Base-by-base conservation (phyloP, 768 basidiomycete species). In the Stropharia rugosoannulata region DNA sequence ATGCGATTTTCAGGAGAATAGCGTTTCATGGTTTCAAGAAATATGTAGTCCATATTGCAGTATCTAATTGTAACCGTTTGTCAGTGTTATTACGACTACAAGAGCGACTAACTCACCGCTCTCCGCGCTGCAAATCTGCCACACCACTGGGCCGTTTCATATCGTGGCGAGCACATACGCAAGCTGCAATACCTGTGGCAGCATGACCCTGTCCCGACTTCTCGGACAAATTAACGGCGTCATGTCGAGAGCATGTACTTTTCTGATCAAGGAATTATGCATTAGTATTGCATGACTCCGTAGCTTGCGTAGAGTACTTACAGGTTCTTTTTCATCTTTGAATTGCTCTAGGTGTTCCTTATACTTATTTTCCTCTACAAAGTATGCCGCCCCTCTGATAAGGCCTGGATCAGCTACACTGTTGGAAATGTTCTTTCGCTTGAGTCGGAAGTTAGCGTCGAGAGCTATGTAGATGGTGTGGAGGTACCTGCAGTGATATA, bases 181-280 rank as follows among this genome's bases (percentile, higher is more conserved):
- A 47, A 15, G 45, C 25, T 9, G 19, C 45, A 29, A 68, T 55
- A 0, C 71, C 69, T 12, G 66, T 64, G 3, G 58, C 57, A 2
- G 63, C 59, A 25, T 58, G 54, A 1, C 68, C 67, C 36, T 57
- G 59, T 0, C 51, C 57, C 10, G 48, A 43, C 18, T 59, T 59
- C 2, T 56, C 45, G 37, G 37, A 38, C 29, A 66, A 54, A 46
- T 65, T 63, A 0, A 71, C 56, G 0, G 68, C 66, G 37, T 65
- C 59, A 29, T 70, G 67, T 0, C 59, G 49, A 0, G 62, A 63
- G 43, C 71, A 73, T 16, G 49, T 64, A 16, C 64, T 63, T 47
- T 38, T 38, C 37, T 38, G 37, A 9, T 8, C 8, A 9, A 15
- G n/a, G n/a, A n/a, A n/a, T n/a, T n/a, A n/a, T n/a, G n/a, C n/a